A percentile compares a stretch with the other conserved stretches of the same genome.
These are phyloP conservation scores for Cutaneotrichosporon daszewskae DNA, from an alignment of 1,284 basidiomycete species.

Conservation along the genomic window DNA sequence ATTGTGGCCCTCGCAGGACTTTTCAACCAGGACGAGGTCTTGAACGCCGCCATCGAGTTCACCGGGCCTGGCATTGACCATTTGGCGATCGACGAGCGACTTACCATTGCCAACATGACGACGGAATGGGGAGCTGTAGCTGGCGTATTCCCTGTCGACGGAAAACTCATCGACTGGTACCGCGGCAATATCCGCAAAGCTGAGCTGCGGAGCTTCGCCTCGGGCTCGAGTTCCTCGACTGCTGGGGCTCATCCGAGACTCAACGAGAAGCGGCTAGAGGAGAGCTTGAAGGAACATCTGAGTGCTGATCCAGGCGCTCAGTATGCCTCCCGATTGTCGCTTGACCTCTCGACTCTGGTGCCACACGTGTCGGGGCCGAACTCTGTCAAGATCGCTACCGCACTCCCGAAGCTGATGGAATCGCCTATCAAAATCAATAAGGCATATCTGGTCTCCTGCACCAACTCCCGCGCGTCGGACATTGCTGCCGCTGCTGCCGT, in stretches of 20 bases:
- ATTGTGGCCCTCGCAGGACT: conserved; percentile 95
- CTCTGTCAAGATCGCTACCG: conserved; percentile 92
- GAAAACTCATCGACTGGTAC: conserved; percentile 81
- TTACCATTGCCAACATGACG: conserved; percentile 98
- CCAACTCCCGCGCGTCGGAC: conserved; percentile 94
- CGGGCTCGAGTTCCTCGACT: conserved; percentile 38
- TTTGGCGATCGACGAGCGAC: conserved; percentile 80
- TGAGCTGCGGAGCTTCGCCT: conserved; percentile 68
- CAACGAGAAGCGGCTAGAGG: conserved; percentile 66
- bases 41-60: conserved; percentile 98
- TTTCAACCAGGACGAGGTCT: conserved; percentile 95
- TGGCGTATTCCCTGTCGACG: conserved; percentile 91
- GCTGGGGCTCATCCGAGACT: conserved; percentile 70
- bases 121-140: conserved; percentile 98
- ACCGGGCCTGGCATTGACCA: conserved; percentile 81
- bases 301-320: conserved; percentile 70
- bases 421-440: conserved; percentile 83
- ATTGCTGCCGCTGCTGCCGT: conserved; percentile 87
- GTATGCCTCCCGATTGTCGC: conserved; percentile 82
- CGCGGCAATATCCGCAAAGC: conserved; percentile 68
- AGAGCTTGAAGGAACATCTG: conserved; percentile 57
- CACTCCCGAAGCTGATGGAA: conserved; percentile 72
- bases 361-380: conserved; percentile 97
- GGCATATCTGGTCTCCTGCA: conserved; percentile 97
- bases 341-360: conserved; percentile 88